These are phyloP conservation scores for Myxozyma monticola DNA, from an alignment of 805 yeast species.

Conservation along the genomic window DNA sequence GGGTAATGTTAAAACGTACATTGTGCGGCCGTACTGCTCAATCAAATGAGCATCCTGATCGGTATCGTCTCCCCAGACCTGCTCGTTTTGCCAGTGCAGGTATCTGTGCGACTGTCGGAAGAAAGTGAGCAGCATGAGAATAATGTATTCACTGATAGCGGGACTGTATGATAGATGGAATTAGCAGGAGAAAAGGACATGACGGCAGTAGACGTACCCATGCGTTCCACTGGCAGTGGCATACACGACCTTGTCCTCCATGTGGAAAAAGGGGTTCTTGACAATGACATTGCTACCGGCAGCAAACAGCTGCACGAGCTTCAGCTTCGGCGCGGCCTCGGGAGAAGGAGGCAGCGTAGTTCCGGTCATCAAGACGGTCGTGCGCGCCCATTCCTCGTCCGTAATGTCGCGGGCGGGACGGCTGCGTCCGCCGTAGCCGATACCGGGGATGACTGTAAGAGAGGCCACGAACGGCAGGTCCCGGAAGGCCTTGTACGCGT, in stretches of 20 bases:
- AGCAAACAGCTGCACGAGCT: conserved; percentile 28
- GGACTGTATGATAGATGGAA: conserved; percentile 13
- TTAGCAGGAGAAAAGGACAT: not conserved
- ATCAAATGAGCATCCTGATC: conserved; percentile 5
- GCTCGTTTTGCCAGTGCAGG: conserved; percentile 24
- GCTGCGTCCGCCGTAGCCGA: conserved; percentile 21
- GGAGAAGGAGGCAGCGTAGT: conserved; percentile 21
- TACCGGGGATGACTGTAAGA: conserved; percentile 19
- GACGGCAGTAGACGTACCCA: conserved; percentile 15
- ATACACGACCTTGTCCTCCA: conserved; percentile 11
- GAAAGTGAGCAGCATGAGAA: conserved; percentile 23
- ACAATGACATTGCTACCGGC: conserved; percentile 30
- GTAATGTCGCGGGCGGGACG: conserved; percentile 11
- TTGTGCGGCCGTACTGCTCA: conserved; percentile 25
- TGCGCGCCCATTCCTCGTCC: conserved; percentile 24
- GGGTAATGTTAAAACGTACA: conserved; percentile 2
- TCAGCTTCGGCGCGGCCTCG: conserved; percentile 30
- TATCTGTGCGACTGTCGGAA: conserved; percentile 22
- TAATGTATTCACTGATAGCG: conserved; percentile 28
- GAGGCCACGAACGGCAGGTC: conserved; percentile 21
- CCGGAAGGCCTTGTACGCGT: conserved; percentile 15
- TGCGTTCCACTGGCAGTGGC: conserved; percentile 32
- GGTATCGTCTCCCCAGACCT: conserved; percentile 25
- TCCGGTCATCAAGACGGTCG: conserved; percentile 21
- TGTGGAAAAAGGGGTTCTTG: conserved; percentile 11